A percentile compares a stretch with the other conserved stretches of the same genome.
phyloP scores from a whole-genome alignment of 495 filamentous ascomycete genomes.

The Acidomyces sp. region DNA sequence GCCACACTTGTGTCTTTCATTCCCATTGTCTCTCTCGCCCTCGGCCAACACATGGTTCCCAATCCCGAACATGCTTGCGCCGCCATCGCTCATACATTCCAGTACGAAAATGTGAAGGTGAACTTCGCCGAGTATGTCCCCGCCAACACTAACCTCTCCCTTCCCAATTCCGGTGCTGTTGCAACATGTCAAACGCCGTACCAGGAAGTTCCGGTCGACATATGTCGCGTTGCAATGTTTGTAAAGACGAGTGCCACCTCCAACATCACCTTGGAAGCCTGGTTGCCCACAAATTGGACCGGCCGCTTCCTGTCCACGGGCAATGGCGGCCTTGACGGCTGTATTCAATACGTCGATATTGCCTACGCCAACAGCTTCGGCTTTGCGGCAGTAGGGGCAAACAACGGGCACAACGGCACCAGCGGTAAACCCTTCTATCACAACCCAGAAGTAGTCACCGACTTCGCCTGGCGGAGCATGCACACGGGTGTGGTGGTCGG shows the following conservation, averaged over 20 bases:
- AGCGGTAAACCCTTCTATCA: conserved; percentile 37
- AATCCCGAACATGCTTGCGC: conserved; percentile 5
- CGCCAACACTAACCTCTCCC: conserved; percentile 12
- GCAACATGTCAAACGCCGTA: conserved; percentile 3
- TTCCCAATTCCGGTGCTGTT: conserved; percentile 4
- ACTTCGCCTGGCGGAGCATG: conserved; percentile 3
- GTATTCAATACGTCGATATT: conserved; percentile 19
- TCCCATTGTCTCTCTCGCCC: too few species aligned
- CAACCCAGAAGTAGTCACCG: conserved; percentile 35
- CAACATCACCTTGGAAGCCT: conserved; percentile 43
- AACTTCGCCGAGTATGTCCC: conserved; percentile 13
- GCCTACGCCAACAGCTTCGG: conserved; percentile 31
- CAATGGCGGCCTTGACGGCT: conserved; percentile 25
- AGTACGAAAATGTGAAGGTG: conserved; percentile 9
- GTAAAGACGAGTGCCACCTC: conserved; percentile 42
- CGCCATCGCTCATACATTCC: conserved; percentile 5
- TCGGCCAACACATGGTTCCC: conserved; percentile 2
- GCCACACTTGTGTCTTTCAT: too few species aligned
- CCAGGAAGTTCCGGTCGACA: conserved; percentile 23
- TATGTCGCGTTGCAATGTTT: conserved; percentile 45
- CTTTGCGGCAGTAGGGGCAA: conserved; percentile 40
- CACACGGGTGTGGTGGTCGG: conserved; percentile 34
- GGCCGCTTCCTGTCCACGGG: conserved; percentile 24
- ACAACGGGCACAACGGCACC: conserved; percentile 15
- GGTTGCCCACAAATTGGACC: conserved; percentile 37